Base-by-base conservation (phyloP, 345 rosid genomes). In the Eucalyptus sideroxylon region DNA sequence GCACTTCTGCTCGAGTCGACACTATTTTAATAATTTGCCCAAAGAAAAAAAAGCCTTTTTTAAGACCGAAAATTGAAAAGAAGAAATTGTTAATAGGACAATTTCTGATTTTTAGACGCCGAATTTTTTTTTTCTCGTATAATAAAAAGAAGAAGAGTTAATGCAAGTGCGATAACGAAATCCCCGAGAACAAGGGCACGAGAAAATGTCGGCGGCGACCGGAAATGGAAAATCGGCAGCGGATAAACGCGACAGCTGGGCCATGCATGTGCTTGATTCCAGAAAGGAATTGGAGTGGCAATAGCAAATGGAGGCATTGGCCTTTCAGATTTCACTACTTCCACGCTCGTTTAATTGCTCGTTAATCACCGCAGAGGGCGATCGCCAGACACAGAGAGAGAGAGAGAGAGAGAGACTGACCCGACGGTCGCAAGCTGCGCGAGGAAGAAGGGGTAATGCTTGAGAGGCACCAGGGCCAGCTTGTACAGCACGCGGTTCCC, bases 341-440 rank as follows among this genome's bases (percentile, higher is more conserved):
- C 85, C 85, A 77, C 45, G 27, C 83, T 11, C 26, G 82, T 72
- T 72, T 12, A 37, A 69, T 37, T 72, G 82, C 27, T 82, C n/a
- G 62, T n/a, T 60, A 51, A 85, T 27, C 51, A 19, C 40, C 16
- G 50, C 26, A 40, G 34, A 60, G 88, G 51, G 26, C 11, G 53
- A n/a, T 30, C 24, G 59, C 72, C 62, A 88, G 65, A 95, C 4
- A 34, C 3, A 60, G 24, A 90, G 87, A 67, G 16, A 56, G 87
- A 59, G n/a, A 56, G 23, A 90, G 87, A 67, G 47, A 59, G 37
- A 87, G 65, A 94, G 27, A 77, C 85, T 77, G 26, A 97, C 99
- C 99, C 98, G 94, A 96, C 92, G 59, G 99, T 97, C 86, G 99
- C 97, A 90, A 97, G 95, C 95, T 97, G 99, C 26, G 99, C 99